A percentile compares a stretch with the other conserved stretches of the same genome.
Evolutionary conservation across 139 green algal species (phyloP).

Genomic region (Picochlorum sp.): DNA sequence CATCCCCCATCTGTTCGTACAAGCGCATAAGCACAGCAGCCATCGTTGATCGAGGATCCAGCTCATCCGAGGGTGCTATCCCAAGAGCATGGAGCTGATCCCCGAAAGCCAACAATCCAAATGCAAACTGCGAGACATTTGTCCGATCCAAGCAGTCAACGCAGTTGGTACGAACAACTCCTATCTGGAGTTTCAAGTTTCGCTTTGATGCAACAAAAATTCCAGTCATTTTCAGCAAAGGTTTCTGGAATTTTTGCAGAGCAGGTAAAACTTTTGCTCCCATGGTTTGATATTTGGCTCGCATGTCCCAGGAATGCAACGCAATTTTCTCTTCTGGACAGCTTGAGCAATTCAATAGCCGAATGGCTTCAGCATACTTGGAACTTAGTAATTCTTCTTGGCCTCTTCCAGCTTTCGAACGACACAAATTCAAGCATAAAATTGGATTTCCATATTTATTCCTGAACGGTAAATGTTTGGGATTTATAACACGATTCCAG

Average conservation of each 20-base stretch:
- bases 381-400: constrained; percentile 74
- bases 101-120: constrained; percentile 61
- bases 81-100: constrained; percentile 64
- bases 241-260: constrained; percentile 30
- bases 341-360: constrained; percentile 62
- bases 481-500: too few relatives aligned
- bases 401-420: constrained; percentile 48
- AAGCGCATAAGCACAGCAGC: constrained; percentile 72
- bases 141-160: constrained; percentile 97
- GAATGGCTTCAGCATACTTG: constrained; percentile 65
- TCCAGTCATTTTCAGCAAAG: constrained; percentile 12
- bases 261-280: constrained; percentile 48
- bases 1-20: constrained; percentile 86
- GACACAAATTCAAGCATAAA: constrained; percentile 86
- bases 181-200: constrained; percentile 30
- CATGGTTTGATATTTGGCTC: constrained; percentile 50
- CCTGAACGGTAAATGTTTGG: too few relatives aligned
- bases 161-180: constrained; percentile 88
- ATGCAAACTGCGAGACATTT: constrained; percentile 86
- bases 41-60: constrained; percentile 45
- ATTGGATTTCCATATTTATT: constrained; percentile 69
- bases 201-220: constrained; percentile 8
- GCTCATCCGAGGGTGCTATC: constrained; percentile 11
- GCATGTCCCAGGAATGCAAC: constrained; percentile 67
- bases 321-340: constrained; percentile 10